These are phyloP conservation scores for Pythium pectinolyticum DNA, from an alignment of 352 stramenopile species.

Conservation along the genomic window DNA sequence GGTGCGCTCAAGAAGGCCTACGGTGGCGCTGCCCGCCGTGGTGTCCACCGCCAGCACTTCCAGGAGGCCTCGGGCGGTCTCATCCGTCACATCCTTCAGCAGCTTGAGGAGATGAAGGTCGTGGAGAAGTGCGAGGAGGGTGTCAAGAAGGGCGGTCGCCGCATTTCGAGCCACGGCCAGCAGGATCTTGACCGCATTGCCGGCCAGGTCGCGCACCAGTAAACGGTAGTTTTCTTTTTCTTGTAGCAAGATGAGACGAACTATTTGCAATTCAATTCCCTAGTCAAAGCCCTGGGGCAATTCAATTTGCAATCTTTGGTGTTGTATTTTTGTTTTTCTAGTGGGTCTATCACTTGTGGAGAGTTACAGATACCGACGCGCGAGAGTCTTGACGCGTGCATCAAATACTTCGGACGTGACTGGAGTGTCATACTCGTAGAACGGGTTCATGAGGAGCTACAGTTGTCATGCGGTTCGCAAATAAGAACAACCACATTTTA, in stretches of 20 bases:
- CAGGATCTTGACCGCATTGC: constrained; percentile 99
- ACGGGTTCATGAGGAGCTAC: constrained; percentile 95
- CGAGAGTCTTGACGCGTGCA: constrained; percentile 86
- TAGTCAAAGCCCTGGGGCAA: constrained; percentile 7
- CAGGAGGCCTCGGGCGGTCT: constrained; percentile 95
- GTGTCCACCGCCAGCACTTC: constrained; percentile 95
- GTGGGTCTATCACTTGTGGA: too few species aligned
- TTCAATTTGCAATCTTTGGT: constrained; percentile 4
- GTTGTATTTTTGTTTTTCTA: not conserved
- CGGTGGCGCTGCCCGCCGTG: constrained; percentile 91
- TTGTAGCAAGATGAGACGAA: constrained; percentile 34
- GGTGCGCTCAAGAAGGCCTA: constrained; percentile 98
- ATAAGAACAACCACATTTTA: constrained; percentile 7
- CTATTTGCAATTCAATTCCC: constrained; percentile 37
- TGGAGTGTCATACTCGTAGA: constrained; percentile 94
- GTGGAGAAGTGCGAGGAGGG: constrained; percentile 93
- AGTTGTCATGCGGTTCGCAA: too few species aligned
- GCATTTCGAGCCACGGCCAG: constrained; percentile 96
- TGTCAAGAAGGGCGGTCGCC: constrained; percentile 92
- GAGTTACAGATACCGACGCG: constrained; percentile 89
- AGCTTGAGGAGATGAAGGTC: constrained; percentile 99
- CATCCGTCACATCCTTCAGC: constrained; percentile 97
- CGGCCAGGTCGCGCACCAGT: constrained; percentile 89
- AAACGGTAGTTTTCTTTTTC: constrained; percentile 42
- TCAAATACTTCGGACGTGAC: constrained; percentile 94